Base-by-base conservation (phyloP, 257 asterid species). In the Lantana camara region DNA sequence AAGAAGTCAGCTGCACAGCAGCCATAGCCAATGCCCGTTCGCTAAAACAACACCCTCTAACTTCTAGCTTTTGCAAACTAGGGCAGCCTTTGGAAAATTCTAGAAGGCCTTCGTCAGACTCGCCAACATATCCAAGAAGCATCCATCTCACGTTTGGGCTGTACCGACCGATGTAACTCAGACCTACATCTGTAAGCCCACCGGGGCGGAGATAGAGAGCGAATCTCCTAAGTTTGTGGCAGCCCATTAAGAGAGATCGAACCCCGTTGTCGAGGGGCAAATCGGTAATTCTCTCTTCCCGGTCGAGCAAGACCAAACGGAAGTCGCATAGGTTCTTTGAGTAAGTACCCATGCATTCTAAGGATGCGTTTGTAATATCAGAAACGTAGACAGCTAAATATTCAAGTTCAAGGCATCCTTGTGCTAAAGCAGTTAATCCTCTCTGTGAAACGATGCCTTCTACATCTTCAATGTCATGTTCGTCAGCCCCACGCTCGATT, bases 231-330 rank as follows among this genome's bases (percentile, higher is more conserved):
- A 91, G 88, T 66, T 74, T 68, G 19, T 62, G 77, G 70, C 98
- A 88, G 13, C 94, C 93, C 64, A 66, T 79, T 55, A 88, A 58
- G 15, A 91, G 83, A 50, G 85, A 75, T 23, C 84, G 79, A 8
- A 91, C 98, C 19, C 98, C 98, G 9, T 79, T 81, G 79, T 86
- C 98, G 0, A 91, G 94, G 19, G 94, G 96, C 27, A 91, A 79
- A 72, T 91, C 96, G 0, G 90, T 75, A 8, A 86, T 91, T 52
- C 51, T 75, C 23, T 75, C 87, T 71, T 82, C 91, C 32, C 82
- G 57, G 63, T 88, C 95, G 2, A 91, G 94, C 59, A 91, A 73
- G 21, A 86, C 94, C 78, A 91, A 60, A 44, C 96, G 96, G 46
- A 91, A 88, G 81, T 88, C 91, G 11, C 75, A 52, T 22, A 91